Evolutionary conservation across 345 rosid species (phyloP).

Genomic region (Alliaria petiolata): DNA sequence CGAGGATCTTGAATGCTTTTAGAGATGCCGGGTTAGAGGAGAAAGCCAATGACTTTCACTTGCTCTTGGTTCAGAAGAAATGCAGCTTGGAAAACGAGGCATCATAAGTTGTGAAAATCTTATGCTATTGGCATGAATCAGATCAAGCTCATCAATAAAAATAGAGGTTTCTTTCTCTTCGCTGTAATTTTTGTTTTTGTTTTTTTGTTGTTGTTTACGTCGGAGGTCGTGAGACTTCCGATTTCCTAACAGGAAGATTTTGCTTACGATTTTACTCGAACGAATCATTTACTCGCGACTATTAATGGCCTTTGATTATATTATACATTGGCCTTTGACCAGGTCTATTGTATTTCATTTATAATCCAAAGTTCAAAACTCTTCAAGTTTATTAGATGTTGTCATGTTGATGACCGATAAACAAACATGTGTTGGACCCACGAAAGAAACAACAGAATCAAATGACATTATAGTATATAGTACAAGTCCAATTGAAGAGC

Average conservation of each 20-base stretch:
- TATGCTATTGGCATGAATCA: neutral
- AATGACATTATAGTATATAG: neutral
- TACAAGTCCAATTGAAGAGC: no score
- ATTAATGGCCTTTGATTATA: no score
- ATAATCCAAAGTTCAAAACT: neutral
- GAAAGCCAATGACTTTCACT: conserved; percentile 41
- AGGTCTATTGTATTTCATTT: neutral
- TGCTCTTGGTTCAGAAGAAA: conserved; percentile 47
- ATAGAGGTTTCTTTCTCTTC: neutral
- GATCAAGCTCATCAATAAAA: conserved; percentile 9
- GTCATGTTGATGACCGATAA: neutral
- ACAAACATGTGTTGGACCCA: conserved; percentile 11
- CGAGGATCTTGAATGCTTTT: conserved; percentile 53
- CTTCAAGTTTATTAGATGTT: neutral
- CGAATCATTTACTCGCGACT: neutral
- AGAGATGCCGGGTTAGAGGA: conserved; percentile 48
- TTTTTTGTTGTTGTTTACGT: neutral
- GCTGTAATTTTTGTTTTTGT: neutral
- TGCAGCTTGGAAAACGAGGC: conserved; percentile 27
- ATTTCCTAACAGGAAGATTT: neutral
- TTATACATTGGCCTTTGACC: neutral
- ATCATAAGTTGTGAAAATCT: neutral
- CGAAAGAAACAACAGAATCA: conserved; percentile 19
- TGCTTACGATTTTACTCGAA: neutral
- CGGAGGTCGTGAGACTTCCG: neutral